These are phyloP conservation scores for Haberlea rhodopensis DNA, from an alignment of 257 asterid genomes.

Conservation along the genomic window DNA sequence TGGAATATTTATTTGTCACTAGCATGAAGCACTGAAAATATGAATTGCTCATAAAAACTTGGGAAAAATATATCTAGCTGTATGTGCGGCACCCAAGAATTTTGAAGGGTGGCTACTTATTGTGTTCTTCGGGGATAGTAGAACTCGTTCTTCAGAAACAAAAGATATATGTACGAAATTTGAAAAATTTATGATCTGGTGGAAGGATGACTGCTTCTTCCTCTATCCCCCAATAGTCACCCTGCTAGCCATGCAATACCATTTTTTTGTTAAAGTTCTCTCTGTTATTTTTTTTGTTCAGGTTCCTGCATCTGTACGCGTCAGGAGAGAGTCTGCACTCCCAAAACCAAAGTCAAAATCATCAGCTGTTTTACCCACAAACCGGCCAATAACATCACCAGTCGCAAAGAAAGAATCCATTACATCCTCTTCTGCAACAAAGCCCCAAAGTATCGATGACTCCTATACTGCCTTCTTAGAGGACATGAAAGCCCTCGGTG, in stretches of 20 bases:
- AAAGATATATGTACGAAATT: too few species aligned
- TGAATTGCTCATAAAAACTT: too few species aligned
- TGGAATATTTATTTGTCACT: too few species aligned
- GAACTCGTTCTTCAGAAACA: not conserved
- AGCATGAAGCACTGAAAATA: too few species aligned
- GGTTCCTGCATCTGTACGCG: conserved; percentile 96
- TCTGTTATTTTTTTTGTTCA: conserved; percentile 26
- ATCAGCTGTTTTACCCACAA: conserved; percentile 28
- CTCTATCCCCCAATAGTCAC: not conserved
- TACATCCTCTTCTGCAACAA: conserved; percentile 42
- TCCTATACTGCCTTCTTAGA: conserved; percentile 82
- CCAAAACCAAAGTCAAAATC: conserved; percentile 66
- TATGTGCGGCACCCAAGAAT: too few species aligned
- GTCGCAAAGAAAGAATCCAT: conserved; percentile 43
- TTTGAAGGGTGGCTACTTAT: too few species aligned
- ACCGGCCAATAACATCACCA: conserved; percentile 44
- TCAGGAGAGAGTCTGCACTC: conserved; percentile 68
- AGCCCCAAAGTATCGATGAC: conserved; percentile 81
- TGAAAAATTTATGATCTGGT: not conserved
- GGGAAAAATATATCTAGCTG: too few species aligned
- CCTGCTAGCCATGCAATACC: not conserved
- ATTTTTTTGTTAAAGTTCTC: not conserved
- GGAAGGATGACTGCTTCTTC: not conserved
- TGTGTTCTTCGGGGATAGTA: too few species aligned
- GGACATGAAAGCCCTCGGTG: conserved; percentile 96